Percentiles rank a stretch among this genome's conserved stretches.
Evolutionary conservation across 148 eudicot genomes (phyloP).

Genomic region (Nyssa sinensis): DNA sequence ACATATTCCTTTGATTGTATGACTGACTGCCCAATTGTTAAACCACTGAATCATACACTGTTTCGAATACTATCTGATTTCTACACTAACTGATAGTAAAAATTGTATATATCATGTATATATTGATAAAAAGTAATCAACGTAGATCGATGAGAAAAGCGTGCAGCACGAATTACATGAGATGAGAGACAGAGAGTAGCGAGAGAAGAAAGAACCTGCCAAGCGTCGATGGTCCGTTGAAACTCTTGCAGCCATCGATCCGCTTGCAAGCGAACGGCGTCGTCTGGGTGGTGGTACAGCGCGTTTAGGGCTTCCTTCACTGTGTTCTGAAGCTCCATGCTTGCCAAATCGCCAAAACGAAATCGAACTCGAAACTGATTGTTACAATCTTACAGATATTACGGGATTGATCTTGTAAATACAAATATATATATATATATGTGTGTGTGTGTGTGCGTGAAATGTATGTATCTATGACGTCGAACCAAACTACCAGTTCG

Average conservation of each 20-base stretch:
- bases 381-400: not conserved
- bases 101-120: not conserved
- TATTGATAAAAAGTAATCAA: conserved; percentile 7
- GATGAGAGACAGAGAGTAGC: not conserved
- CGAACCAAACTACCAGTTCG: not conserved
- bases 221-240: conserved; percentile 92
- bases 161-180: not conserved
- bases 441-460: not conserved
- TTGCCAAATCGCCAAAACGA: not conserved
- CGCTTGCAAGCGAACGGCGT: conserved; percentile 86
- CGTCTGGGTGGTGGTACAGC: conserved; percentile 94
- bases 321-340: conserved; percentile 79
- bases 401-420: too few species aligned
- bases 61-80: too few species aligned
- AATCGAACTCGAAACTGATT: not conserved
- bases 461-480: not conserved
- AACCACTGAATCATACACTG: not conserved
- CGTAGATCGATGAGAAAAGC: not conserved
- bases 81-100: not conserved
- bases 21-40: not conserved
- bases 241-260: conserved; percentile 98
- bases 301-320: conserved; percentile 97
- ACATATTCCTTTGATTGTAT: not conserved
- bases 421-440: not conserved
- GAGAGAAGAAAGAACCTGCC: conserved; percentile 59